Evolutionary conservation across 345 rosid species (phyloP).

Genomic region (Populus euphratica): DNA sequence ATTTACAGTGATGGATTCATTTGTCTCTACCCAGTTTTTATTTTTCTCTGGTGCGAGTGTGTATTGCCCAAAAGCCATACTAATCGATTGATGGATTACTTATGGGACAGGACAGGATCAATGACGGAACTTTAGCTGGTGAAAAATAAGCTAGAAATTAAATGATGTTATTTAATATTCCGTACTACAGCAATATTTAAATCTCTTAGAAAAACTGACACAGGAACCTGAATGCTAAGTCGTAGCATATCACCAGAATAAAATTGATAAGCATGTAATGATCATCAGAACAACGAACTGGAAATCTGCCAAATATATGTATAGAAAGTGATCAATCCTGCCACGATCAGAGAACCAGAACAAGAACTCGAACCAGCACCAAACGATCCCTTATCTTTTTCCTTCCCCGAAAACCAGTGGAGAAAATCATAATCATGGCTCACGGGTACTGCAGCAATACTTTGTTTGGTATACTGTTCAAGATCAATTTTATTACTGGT

Average conservation of each 20-base stretch:
- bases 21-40: not conserved
- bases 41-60: not conserved
- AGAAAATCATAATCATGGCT: constrained; percentile 20
- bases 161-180: not conserved
- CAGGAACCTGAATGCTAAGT: not conserved
- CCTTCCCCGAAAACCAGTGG: not conserved
- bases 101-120: not conserved
- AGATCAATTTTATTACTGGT: no score
- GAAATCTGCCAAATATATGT: no score
- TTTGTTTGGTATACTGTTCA: no score
- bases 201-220: not conserved
- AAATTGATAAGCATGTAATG: not conserved
- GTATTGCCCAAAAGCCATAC: not conserved
- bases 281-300: not conserved
- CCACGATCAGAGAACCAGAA: not conserved
- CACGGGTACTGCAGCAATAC: no score
- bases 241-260: not conserved
- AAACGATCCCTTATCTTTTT: not conserved
- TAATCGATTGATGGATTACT: not conserved
- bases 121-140: not conserved
- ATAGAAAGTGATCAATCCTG: no score
- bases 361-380: no score
- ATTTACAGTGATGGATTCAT: not conserved
- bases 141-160: not conserved
- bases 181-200: not conserved